phyloP scores from a whole-genome alignment of 352 stramenopile species.

The Globisporangium acanthophoron region DNA sequence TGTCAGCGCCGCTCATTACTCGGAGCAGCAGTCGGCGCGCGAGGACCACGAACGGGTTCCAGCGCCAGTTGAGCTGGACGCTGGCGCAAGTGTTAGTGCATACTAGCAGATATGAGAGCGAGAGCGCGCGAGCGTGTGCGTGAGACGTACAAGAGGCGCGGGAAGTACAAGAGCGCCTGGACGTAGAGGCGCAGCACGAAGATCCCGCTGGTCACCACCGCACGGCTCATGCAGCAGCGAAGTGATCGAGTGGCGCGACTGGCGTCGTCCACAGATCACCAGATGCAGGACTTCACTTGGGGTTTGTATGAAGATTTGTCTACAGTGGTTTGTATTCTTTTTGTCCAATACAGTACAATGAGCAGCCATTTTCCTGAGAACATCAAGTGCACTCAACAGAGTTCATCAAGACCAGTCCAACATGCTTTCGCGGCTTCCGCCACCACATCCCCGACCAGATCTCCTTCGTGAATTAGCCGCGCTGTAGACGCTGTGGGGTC shows the following conservation, averaged over 20 bases:
- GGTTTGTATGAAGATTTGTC: neutral
- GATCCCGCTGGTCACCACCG: slow-evolving; percentile 24
- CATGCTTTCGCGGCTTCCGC: no score
- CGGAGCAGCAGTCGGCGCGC: slow-evolving; percentile 27
- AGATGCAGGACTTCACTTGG: neutral
- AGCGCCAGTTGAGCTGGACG: slow-evolving; percentile 58
- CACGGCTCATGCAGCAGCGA: slow-evolving; percentile 14
- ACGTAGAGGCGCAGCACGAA: slow-evolving; percentile 60
- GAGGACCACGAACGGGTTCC: slow-evolving; percentile 64
- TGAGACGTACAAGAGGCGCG: slow-evolving; percentile 49
- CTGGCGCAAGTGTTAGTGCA: slow-evolving; percentile 6
- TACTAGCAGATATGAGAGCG: neutral
- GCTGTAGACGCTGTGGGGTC: no score
- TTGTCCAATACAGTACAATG: no score
- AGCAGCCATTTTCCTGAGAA: no score
- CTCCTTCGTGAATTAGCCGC: no score
- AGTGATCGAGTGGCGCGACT: neutral
- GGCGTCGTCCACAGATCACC: neutral
- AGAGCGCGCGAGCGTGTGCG: neutral
- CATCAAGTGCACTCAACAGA: no score
- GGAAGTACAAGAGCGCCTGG: slow-evolving; percentile 56
- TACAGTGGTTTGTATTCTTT: no score
- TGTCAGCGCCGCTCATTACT: slow-evolving; percentile 14
- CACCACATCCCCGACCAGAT: no score
- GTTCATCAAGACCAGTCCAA: no score